Percentiles rank a stretch among this genome's conserved stretches.
Conservation (phyloP, 2,329 filamentous ascomycete species). For the Falciphora oryzae region DNA sequence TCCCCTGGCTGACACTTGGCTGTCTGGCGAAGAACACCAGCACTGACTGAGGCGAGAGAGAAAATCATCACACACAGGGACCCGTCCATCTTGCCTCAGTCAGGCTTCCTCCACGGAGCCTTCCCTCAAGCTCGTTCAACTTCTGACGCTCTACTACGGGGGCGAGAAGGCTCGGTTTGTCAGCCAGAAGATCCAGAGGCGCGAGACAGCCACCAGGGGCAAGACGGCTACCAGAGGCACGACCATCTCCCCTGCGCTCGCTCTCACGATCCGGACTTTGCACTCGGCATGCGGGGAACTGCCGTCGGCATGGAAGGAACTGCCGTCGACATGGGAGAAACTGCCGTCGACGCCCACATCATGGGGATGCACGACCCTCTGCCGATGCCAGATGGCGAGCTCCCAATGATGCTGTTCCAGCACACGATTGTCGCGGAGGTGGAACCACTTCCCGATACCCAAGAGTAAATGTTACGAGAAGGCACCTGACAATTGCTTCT, state of each 20-base stretch:
- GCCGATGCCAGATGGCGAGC: not conserved
- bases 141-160: not conserved
- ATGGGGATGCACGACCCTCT: not conserved
- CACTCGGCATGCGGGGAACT: not conserved
- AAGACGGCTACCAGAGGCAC: no score
- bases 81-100: not conserved
- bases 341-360: not conserved
- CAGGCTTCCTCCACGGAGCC: not conserved
- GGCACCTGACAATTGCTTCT: not conserved
- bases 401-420: conserved; percentile 2
- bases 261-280: not conserved
- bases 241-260: not conserved
- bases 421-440: not conserved
- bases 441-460: not conserved
- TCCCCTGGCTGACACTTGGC: not conserved
- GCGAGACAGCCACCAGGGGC: not conserved
- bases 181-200: not conserved
- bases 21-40: not conserved
- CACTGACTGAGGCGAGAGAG: not conserved
- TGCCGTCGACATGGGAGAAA: not conserved
- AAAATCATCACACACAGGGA: not conserved
- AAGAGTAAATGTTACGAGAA: not conserved
- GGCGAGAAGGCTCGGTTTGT: not conserved
- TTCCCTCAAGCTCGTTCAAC: not conserved
- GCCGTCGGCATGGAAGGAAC: not conserved